Base-by-base conservation (phyloP, 2,329 filamentous ascomycete genomes). In the Chrysoporthe puriensis region DNA sequence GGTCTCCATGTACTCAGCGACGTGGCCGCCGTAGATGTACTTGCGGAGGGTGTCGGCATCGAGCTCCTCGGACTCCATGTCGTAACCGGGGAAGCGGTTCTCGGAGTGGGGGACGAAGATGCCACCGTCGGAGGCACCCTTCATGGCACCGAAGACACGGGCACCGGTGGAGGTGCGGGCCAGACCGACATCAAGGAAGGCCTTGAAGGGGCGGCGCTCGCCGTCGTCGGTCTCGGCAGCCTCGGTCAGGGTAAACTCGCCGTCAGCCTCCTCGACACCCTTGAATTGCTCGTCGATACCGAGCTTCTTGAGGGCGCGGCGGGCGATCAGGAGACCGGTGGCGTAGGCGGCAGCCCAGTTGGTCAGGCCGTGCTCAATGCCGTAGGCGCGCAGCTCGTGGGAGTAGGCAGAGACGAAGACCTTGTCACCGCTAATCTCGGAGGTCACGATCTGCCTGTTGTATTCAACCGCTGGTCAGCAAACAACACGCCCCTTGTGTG, bases 1-100 rank as follows among this genome's bases (percentile, higher is more conserved):
- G 69, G 91, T 96, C 91, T 99, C 96, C 96, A 99, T 99, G 91
- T 99, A 99, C 90, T 99, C 96, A 76, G 95, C 94, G 73, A 99
- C 93, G 90, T 99, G 96, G 71, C 96, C 95, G 80, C 88, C 96
- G 84, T 93, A 95, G 88, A 99, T 99, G 91, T 99, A 99, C 88
- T 94, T 97, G 89, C 95, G 94, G 81, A 99, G 93, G 75, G 89
- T 91, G 83, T 99, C 96, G 78, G 94, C 89, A 78, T 99, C 96
- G 78, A 99, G 93, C 89, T 98, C 95, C 91, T 99, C 94, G 83
- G 86, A 85, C 88, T 99, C 96, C 43, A 97, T 92, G 82, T 99
- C 96, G 90, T 86, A 99, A 78, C 96, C 96, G 78, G 96, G 96
- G 93, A 99, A 99, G 78, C 96, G 95, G 90, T 96, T 97, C 90